These are phyloP conservation scores for Euclidium syriacum DNA, from an alignment of 345 rosid species.

Conservation along the genomic window DNA sequence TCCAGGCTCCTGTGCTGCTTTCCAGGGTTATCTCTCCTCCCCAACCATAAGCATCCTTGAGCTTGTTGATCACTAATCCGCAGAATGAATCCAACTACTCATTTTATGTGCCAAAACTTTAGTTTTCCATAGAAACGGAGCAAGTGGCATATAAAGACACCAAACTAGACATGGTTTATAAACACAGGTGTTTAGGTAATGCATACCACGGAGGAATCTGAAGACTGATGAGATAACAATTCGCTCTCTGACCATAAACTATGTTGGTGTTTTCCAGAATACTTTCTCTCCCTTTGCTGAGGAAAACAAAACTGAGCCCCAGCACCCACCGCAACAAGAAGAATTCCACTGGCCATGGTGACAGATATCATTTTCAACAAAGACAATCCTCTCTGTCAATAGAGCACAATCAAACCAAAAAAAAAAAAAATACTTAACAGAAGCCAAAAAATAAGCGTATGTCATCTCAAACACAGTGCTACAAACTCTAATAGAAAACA, in stretches of 20 bases:
- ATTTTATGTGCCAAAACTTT: slow-evolving; percentile 15
- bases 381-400: slow-evolving; percentile 52
- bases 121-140: background rate
- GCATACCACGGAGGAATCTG: slow-evolving; percentile 50
- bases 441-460: background rate
- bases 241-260: slow-evolving; percentile 36
- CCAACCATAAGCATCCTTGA: slow-evolving; percentile 63
- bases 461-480: background rate
- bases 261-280: slow-evolving; percentile 27
- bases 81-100: slow-evolving; percentile 52
- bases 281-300: slow-evolving; percentile 34
- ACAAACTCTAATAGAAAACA: background rate
- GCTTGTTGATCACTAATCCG: slow-evolving; percentile 40
- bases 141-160: background rate
- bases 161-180: background rate
- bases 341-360: slow-evolving; percentile 61
- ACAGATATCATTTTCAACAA: slow-evolving; percentile 47
- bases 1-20: slow-evolving; percentile 48
- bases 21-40: slow-evolving; percentile 44
- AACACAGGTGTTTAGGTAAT: background rate
- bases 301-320: slow-evolving; percentile 43
- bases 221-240: slow-evolving; percentile 32
- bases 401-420: background rate
- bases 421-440: background rate
- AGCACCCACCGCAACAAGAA: slow-evolving; percentile 43